These are phyloP conservation scores for Diaporthe aspalathi DNA, from an alignment of 2,329 filamentous ascomycete species.

Conservation along the genomic window DNA sequence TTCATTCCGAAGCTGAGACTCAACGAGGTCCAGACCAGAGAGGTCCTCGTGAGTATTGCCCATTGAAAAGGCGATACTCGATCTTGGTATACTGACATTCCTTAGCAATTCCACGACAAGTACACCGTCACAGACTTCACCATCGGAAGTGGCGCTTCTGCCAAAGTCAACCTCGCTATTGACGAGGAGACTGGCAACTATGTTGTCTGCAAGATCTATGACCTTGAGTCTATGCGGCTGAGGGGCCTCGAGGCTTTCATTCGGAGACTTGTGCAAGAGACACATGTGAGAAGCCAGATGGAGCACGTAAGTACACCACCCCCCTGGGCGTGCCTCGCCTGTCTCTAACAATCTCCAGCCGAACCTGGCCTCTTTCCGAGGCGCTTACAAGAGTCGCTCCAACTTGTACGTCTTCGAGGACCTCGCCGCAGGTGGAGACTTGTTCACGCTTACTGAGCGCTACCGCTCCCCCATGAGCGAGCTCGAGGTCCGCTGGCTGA, in stretches of 20 bases:
- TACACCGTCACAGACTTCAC: slow-evolving; percentile 61
- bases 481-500: slow-evolving; percentile 57
- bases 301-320: slow-evolving; percentile 59
- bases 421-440: slow-evolving; percentile 65
- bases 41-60: slow-evolving; percentile 48
- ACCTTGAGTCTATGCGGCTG: slow-evolving; percentile 53
- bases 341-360: slow-evolving; percentile 53
- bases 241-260: slow-evolving; percentile 43
- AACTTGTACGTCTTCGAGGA: slow-evolving; percentile 68
- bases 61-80: too few relatives aligned
- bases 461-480: slow-evolving; percentile 49
- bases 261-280: slow-evolving; percentile 58
- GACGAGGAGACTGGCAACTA: slow-evolving; percentile 66
- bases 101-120: slow-evolving; percentile 57
- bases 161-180: slow-evolving; percentile 64
- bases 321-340: background rate
- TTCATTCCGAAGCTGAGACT: slow-evolving; percentile 37
- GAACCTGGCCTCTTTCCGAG: slow-evolving; percentile 64
- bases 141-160: slow-evolving; percentile 65
- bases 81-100: slow-evolving; percentile 37
- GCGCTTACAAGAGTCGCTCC: slow-evolving; percentile 61
- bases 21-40: slow-evolving; percentile 47
- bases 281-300: slow-evolving; percentile 63
- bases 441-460: slow-evolving; percentile 60
- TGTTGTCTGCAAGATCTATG: slow-evolving; percentile 76